Evolutionary conservation across 2,329 filamentous ascomycete species (phyloP).

Genomic region (Epichloe typhina): DNA sequence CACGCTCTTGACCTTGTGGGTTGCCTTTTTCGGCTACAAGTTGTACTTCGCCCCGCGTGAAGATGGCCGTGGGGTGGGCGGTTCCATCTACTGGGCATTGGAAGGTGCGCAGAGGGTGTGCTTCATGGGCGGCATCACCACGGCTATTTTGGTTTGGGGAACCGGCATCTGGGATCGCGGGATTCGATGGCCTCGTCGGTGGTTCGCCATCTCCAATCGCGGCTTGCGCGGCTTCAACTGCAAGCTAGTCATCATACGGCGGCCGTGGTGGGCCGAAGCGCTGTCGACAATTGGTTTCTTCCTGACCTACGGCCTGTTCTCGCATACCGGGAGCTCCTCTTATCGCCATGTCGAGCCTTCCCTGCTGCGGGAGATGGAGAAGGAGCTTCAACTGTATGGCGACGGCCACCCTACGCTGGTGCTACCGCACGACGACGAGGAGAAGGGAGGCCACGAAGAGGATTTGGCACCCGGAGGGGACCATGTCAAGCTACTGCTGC

Average conservation of each 20-base stretch:
- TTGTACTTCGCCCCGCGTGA: slow-evolving; percentile 93
- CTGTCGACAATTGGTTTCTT: slow-evolving; percentile 63
- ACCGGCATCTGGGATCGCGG: slow-evolving; percentile 95
- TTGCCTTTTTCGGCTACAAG: slow-evolving; percentile 72
- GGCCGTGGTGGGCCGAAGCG: slow-evolving; percentile 69
- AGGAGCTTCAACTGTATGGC: slow-evolving; percentile 36
- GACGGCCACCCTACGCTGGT: slow-evolving; percentile 29
- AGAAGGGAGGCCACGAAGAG: slow-evolving; percentile 64
- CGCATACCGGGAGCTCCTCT: slow-evolving; percentile 50
- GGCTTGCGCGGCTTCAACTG: slow-evolving; percentile 88
- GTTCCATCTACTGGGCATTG: slow-evolving; percentile 91
- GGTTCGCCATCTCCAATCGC: slow-evolving; percentile 80
- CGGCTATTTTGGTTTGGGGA: slow-evolving; percentile 76
- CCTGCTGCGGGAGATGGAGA: slow-evolving; percentile 46
- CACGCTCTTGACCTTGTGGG: slow-evolving; percentile 66
- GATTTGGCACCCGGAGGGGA: slow-evolving; percentile 84
- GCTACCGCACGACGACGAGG: slow-evolving; percentile 39
- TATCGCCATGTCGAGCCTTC: slow-evolving; percentile 66
- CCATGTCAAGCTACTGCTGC: slow-evolving; percentile 76
- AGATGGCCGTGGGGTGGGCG: slow-evolving; percentile 81
- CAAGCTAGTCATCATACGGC: slow-evolving; percentile 81
- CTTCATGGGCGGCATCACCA: slow-evolving; percentile 82
- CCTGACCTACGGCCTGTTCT: slow-evolving; percentile 62
- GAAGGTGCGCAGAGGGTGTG: slow-evolving; percentile 84
- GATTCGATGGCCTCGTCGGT: slow-evolving; percentile 83